Conservation (phyloP, 2,329 filamentous ascomycete species). For the Fusarium stilboides region DNA sequence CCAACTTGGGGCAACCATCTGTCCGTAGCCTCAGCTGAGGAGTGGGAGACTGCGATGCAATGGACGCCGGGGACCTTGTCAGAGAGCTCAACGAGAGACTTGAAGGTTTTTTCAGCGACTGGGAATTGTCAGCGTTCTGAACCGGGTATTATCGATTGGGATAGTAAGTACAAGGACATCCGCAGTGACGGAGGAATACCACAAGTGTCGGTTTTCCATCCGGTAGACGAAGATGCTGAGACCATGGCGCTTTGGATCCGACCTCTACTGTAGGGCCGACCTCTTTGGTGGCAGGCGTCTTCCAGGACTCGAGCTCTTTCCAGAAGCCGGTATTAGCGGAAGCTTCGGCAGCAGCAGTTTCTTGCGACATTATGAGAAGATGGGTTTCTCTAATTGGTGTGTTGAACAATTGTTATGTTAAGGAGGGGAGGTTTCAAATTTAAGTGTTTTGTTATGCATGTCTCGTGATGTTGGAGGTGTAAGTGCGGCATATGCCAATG, state of each 20-base stretch:
- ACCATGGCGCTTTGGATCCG: constrained; percentile 70
- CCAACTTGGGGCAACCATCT: constrained; percentile 70
- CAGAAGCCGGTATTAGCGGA: constrained; percentile 46
- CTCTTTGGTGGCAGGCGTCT: constrained; percentile 59
- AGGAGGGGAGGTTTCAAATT: background rate
- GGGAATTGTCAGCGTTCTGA: background rate
- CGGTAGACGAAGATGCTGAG: constrained; percentile 67
- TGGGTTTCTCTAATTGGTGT: too few species aligned
- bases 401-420: background rate
- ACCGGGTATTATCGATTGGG: too few species aligned
- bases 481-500: constrained; percentile 31
- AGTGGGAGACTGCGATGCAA: constrained; percentile 76
- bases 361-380: constrained; percentile 34
- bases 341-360: constrained; percentile 1
- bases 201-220: constrained; percentile 71
- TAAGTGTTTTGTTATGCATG: constrained; percentile 1
- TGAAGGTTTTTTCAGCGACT: constrained; percentile 80
- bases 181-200: constrained; percentile 80
- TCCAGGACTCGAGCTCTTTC: constrained; percentile 60
- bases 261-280: constrained; percentile 65
- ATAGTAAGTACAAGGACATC: constrained; percentile 74
- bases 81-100: constrained; percentile 67
- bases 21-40: constrained; percentile 66
- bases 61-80: constrained; percentile 63
- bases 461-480: constrained; percentile 31